Evolutionary conservation across 768 basidiomycete species (phyloP).

Genomic region (Boletellus emodensis): DNA sequence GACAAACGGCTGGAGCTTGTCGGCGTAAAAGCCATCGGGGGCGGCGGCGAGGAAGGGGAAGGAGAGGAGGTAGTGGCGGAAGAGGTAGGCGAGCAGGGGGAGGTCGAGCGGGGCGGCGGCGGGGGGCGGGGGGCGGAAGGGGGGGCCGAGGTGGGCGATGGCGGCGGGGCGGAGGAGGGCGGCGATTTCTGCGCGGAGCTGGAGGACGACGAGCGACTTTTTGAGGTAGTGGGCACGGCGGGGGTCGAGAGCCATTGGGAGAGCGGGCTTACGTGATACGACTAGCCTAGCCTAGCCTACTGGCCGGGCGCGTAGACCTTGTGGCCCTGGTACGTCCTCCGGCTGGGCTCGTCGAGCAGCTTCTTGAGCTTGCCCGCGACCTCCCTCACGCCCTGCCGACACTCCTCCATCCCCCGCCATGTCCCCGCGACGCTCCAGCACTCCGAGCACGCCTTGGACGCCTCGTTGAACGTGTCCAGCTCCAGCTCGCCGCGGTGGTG

Average conservation of each 20-base stretch:
- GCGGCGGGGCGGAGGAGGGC: slow-evolving; percentile 52
- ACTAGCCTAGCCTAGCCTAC: background rate
- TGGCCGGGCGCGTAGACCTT: slow-evolving; percentile 31
- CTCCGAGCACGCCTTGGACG: slow-evolving; percentile 61
- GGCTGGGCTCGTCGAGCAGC: slow-evolving; percentile 35
- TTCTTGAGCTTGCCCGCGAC: slow-evolving; percentile 59
- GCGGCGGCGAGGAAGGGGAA: slow-evolving; percentile 94
- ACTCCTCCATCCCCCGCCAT: slow-evolving; percentile 65
- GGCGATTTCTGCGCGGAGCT: slow-evolving; percentile 80
- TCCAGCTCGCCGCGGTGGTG: slow-evolving; percentile 66
- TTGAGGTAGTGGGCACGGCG: slow-evolving; percentile 97
- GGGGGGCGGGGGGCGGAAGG: slow-evolving; percentile 54
- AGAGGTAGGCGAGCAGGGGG: slow-evolving; percentile 85
- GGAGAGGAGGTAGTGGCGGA: slow-evolving; percentile 63
- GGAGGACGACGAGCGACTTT: slow-evolving; percentile 86
- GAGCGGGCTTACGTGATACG: slow-evolving; percentile 15
- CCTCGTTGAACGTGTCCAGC: slow-evolving; percentile 70
- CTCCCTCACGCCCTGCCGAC: slow-evolving; percentile 56
- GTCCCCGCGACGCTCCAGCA: slow-evolving; percentile 72
- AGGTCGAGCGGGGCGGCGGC: slow-evolving; percentile 64
- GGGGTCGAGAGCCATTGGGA: slow-evolving; percentile 57
- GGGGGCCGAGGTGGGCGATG: slow-evolving; percentile 86
- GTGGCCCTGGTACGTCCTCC: slow-evolving; percentile 30
- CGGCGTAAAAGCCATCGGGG: slow-evolving; percentile 87
- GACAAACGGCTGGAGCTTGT: slow-evolving; percentile 93